Evolutionary conservation across 106 monocot genomes (phyloP), one percentile per base, ranked within the genome.

Genomic region (Dendrobium chrysotoxum): DNA sequence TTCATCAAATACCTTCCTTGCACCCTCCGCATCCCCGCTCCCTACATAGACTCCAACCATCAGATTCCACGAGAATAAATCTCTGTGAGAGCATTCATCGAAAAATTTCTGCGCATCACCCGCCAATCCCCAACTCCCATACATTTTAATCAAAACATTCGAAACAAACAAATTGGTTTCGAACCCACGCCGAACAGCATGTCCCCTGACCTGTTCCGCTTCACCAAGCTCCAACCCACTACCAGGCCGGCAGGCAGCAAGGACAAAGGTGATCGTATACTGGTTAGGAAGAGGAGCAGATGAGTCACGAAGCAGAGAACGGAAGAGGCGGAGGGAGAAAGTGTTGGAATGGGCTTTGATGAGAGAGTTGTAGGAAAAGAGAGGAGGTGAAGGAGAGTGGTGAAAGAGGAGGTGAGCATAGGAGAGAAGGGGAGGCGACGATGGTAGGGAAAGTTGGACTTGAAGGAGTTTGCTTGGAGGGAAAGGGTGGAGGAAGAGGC

Each of bases 331-430:
- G 58, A 86, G 64, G 47, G 82, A 76, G 78, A 73, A 41, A 54
- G 72, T 39, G 38, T 38, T 46, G 20, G 79, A 79, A 72, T 79
- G 80, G 40, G 86, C 79, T 50, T 64, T 79, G 78, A 87, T 87
- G 79, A 90, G 87, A 78, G 85, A 83, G 75, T 88, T 88, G 84
- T 82, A 88, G 75, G 82, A 80, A 82, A 88, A 86, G 82, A 88
- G 82, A 28, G 77, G 80, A 0, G 86, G 85, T 17, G 77, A 58
- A 1, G 83, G 81, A 57, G 81, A 76, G 71, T 80, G 79, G 79
- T 26, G 66, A 78, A 76, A 77, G 75, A 90, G 31, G 81, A 83
- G 76, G 55, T 79, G 53, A 40, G 87, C 87, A 80, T 85, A 87
- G 81, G 77, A 28, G 74, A 86, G 82, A 45, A 42, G 28, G 45